A percentile compares a stretch with the other conserved stretches of the same genome.
Conservation (phyloP, 768 basidiomycete species). For the Gymnopilus dilepis region DNA sequence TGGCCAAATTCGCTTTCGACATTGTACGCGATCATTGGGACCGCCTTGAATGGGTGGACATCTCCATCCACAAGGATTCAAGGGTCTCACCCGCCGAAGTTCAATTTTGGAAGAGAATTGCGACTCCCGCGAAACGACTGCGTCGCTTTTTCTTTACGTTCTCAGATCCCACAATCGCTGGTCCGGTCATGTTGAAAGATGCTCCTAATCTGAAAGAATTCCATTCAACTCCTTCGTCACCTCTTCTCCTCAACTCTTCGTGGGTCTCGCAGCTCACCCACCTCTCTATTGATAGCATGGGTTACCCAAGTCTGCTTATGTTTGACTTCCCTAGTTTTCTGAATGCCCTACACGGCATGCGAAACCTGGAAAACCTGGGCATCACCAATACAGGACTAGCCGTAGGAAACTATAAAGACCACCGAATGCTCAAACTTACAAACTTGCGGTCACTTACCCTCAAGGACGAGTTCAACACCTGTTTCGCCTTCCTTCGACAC, state of each 20-base stretch:
- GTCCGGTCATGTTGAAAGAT: too few species aligned
- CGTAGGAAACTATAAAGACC: not conserved
- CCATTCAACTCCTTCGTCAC: not conserved
- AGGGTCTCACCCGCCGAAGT: not conserved
- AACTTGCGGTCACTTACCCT: not conserved
- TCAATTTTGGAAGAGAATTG: not conserved
- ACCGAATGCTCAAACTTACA: not conserved
- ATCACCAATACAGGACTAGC: not conserved
- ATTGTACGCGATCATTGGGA: too few species aligned
- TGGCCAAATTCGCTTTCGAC: too few species aligned
- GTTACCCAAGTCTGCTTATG: not conserved
- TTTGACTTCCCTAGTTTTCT: not conserved
- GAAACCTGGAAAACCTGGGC: not conserved
- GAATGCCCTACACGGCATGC: not conserved
- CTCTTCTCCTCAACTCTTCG: not conserved
- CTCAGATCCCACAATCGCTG: not conserved
- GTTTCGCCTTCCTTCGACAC: not conserved
- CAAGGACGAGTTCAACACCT: not conserved
- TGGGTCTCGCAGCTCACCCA: not conserved
- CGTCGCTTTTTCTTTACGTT: not conserved
- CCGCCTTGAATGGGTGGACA: not conserved
- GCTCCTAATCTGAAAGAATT: not conserved
- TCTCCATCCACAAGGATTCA: not conserved
- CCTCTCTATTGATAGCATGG: not conserved
- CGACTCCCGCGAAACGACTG: not conserved